Percentiles rank a stretch among this genome's conserved stretches.
Evolutionary conservation across 2,329 filamentous ascomycete genomes (phyloP).

Genomic region (Calonectria hawksworthii): DNA sequence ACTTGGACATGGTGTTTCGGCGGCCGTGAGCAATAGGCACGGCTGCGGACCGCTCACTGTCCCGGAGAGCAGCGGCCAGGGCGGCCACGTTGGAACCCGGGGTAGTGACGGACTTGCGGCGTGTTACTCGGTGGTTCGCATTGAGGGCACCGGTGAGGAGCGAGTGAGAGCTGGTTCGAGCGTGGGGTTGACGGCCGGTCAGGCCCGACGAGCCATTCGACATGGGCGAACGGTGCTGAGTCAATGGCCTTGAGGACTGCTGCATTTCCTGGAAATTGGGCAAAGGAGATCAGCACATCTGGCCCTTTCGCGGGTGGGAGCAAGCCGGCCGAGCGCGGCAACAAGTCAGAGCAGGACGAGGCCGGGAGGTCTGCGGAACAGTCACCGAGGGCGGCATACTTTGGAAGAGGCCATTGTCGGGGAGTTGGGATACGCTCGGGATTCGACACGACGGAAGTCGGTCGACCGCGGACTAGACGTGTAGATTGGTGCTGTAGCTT

Average conservation of each 20-base stretch:
- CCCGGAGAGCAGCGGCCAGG: conserved; percentile 79
- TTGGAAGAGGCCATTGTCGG: conserved; percentile 74
- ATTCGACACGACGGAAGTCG: conserved; percentile 50
- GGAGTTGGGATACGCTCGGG: conserved; percentile 52
- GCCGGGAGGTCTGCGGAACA: conserved; percentile 36
- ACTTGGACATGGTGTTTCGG: conserved; percentile 79
- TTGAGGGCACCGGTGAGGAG: conserved; percentile 83
- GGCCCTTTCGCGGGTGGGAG: conserved; percentile 48
- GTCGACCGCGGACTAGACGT: conserved; percentile 48
- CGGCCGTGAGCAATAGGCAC: conserved; percentile 72
- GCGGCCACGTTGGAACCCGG: conserved; percentile 81
- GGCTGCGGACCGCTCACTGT: conserved; percentile 70
- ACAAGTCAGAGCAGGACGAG: conserved; percentile 40
- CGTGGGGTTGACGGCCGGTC: conserved; percentile 72
- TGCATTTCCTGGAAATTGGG: conserved; percentile 69
- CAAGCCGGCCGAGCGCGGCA: conserved; percentile 49
- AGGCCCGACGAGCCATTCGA: conserved; percentile 72
- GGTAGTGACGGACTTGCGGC: conserved; percentile 92
- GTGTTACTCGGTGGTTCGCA: conserved; percentile 86
- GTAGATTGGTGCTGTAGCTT: conserved; percentile 39
- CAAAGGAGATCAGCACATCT: conserved; percentile 52
- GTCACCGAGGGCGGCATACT: conserved; percentile 58
- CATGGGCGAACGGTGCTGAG: conserved; percentile 72
- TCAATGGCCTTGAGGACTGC: conserved; percentile 76
- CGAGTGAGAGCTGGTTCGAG: conserved; percentile 85